phyloP scores from a whole-genome alignment of 495 filamentous ascomycete genomes.

The Pseudoneurospora amorphoporcata region DNA sequence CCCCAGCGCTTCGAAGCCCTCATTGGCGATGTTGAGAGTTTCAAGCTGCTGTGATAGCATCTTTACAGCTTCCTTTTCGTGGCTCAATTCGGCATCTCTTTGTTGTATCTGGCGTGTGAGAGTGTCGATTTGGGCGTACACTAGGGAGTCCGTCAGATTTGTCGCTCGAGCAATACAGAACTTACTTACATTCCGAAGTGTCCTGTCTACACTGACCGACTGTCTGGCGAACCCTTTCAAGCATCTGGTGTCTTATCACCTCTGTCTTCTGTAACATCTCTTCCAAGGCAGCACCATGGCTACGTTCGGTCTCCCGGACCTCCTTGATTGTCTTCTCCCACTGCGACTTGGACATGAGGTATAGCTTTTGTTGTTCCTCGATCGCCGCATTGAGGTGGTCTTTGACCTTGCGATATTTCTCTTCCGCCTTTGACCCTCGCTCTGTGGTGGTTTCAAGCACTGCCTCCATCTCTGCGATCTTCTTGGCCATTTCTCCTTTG shows the following conservation, averaged over 20 bases:
- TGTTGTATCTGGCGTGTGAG: conserved; percentile 15
- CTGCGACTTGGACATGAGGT: conserved; percentile 17
- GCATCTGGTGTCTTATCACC: conserved; percentile 19
- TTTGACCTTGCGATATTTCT: conserved; percentile 21
- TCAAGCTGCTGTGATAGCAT: conserved; percentile 18
- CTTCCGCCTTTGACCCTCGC: conserved; percentile 15
- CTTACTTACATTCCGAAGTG: conserved; percentile 18
- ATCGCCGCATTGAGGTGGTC: conserved; percentile 25
- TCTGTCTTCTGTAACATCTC: conserved; percentile 20
- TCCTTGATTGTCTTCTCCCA: conserved; percentile 17
- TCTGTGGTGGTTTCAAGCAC: conserved; percentile 12
- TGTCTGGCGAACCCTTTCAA: conserved; percentile 19
- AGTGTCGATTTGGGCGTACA: conserved; percentile 15
- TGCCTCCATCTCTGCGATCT: conserved; percentile 13
- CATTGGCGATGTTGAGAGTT: conserved; percentile 16
- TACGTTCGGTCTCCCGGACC: conserved; percentile 11
- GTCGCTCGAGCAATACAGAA: background rate
- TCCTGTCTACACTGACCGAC: conserved; percentile 17
- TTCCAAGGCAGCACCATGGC: conserved; percentile 13
- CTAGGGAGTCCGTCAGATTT: conserved; percentile 12
- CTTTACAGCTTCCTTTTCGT: conserved; percentile 14
- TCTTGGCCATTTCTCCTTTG: conserved; percentile 12
- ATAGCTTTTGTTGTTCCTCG: conserved; percentile 30
- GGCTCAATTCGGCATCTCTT: conserved; percentile 21
- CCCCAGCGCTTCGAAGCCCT: conserved; percentile 16